Evolutionary conservation across 106 monocot species (phyloP), one percentile per base, ranked within the genome.

Genomic region (Platanthera zijinensis): DNA sequence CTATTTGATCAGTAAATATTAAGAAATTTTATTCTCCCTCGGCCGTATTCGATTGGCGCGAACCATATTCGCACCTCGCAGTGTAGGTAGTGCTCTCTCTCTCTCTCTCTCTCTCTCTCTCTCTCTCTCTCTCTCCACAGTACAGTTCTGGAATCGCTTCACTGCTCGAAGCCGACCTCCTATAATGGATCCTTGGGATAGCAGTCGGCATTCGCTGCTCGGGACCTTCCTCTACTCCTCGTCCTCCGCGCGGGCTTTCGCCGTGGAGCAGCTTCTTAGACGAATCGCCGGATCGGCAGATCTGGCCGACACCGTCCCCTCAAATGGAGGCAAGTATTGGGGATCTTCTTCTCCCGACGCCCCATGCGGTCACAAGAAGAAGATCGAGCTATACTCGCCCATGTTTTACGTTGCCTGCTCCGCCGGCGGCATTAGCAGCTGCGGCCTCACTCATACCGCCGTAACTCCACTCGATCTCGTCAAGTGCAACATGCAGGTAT

Each of bases 301-400:
- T 50, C 48, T 0, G 18, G 52, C 64, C 30, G 50, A 19, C 21
- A 48, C 68, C 17, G 32, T 25, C 51, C 9, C 68, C 21, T 6
- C 13, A 51, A 18, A 64, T 64, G 15, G 45, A 6, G n/a, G 70
- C 18, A 18, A 3, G 15, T 69, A 17, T 52, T 69, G 14, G 18
- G 46, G 70, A 78, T 78, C 25, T 45, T 53, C 14, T 12, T 53
- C 14, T 53, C 0, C 52, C 66, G 30, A 80, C 48, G 63, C 80
- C 4, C 79, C 79, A 63, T 73, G 79, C 63, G 63, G 74, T 64
- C 73, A 59, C 1, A 5, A 25, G 49, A 19, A 59, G 78, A 83
- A 77, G 82, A 89, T 92, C 21, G 89, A 85, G 89, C 82, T 92
- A 82, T 83, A 86, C 79, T 83, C 87, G 48, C 83, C 87, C 39